phyloP scores from a whole-genome alignment of 2,329 filamentous ascomycete genomes.

The Periconia sp. region DNA sequence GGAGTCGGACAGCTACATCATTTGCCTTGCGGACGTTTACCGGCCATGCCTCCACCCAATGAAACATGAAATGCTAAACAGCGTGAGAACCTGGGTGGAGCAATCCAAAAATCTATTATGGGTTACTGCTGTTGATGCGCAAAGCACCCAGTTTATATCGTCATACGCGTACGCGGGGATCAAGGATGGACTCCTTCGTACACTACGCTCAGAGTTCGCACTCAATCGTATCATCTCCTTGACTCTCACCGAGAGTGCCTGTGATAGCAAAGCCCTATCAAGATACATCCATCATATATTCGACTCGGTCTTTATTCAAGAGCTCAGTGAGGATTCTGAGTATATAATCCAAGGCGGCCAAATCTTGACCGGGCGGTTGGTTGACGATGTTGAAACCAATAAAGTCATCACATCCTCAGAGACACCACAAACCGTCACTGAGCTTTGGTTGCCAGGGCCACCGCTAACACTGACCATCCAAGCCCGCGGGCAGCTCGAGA shows the following conservation, averaged over 20 bases:
- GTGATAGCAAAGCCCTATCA: neutral
- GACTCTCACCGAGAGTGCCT: neutral
- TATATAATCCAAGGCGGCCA: conserved; percentile 6
- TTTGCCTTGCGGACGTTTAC: neutral
- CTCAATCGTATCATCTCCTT: conserved; percentile 9
- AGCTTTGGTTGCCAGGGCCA: conserved; percentile 1
- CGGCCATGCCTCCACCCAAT: neutral
- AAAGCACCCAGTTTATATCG: neutral
- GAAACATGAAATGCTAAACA: neutral
- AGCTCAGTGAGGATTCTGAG: conserved; percentile 3
- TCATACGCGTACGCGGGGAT: conserved; percentile 1
- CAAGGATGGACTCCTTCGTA: conserved; percentile 9
- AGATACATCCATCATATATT: conserved; percentile 1
- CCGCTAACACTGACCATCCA: conserved; percentile 15
- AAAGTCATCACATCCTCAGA: neutral
- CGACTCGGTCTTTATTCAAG: neutral
- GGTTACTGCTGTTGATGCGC: neutral
- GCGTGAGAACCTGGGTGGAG: neutral
- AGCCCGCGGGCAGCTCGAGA: conserved; percentile 10
- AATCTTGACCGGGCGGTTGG: conserved; percentile 5
- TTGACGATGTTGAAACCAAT: conserved; percentile 1
- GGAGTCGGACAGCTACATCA: neutral
- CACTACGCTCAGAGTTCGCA: conserved; percentile 6
- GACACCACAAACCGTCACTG: neutral
- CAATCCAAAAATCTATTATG: conserved; percentile 6